These are phyloP conservation scores for Silene coronaria DNA, from an alignment of 179 eudicot genomes.

Conservation along the genomic window DNA sequence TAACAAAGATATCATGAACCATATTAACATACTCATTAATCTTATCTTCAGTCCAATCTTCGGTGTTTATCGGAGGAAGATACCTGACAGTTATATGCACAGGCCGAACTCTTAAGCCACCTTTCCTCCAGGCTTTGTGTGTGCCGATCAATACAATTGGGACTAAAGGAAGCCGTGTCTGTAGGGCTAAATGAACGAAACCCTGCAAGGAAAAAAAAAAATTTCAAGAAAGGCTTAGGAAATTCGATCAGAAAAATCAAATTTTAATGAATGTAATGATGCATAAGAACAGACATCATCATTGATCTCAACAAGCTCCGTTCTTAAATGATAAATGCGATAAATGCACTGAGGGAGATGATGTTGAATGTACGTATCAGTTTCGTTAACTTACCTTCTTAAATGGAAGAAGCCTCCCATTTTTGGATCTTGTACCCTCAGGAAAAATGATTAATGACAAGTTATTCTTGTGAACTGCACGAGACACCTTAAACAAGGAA, in stretches of 20 bases:
- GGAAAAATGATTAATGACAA: slow-evolving; percentile 41
- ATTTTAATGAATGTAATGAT: no score
- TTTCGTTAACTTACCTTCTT: slow-evolving; percentile 25
- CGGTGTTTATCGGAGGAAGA: slow-evolving; percentile 34
- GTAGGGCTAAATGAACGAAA: slow-evolving; percentile 36
- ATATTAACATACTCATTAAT: slow-evolving; percentile 27
- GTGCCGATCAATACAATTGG: slow-evolving; percentile 36
- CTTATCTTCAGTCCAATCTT: slow-evolving; percentile 30
- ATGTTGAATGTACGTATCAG: background rate
- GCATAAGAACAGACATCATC: no score
- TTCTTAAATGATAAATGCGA: background rate
- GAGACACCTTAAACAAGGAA: slow-evolving; percentile 27
- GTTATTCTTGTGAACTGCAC: slow-evolving; percentile 32
- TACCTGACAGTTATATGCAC: slow-evolving; percentile 32
- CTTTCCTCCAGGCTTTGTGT: slow-evolving; percentile 39
- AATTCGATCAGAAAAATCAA: background rate
- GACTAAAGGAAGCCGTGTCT: slow-evolving; percentile 33
- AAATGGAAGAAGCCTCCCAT: slow-evolving; percentile 35
- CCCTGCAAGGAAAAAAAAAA: slow-evolving; percentile 23
- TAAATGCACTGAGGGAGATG: background rate
- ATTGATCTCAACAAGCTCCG: no score
- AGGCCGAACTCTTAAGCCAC: slow-evolving; percentile 34
- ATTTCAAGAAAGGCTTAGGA: background rate
- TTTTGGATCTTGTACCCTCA: slow-evolving; percentile 38
- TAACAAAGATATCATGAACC: slow-evolving; percentile 27